Evolutionary conservation across 1,284 basidiomycete species (phyloP), one percentile per base, ranked within the genome.

Genomic region (Cutaneotrichosporon sp.): DNA sequence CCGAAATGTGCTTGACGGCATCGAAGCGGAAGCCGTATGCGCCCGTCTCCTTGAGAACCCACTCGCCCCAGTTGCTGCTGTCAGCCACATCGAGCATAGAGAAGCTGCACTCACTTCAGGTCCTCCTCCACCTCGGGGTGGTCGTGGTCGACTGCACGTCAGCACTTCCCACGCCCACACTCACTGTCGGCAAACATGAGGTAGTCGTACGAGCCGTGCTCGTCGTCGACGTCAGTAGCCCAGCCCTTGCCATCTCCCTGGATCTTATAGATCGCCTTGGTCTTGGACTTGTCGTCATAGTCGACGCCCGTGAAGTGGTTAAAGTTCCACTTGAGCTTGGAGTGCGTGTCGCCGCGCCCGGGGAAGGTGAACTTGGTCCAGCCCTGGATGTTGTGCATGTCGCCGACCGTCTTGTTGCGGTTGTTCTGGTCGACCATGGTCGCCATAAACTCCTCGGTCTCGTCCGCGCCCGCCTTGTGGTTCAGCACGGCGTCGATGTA

Each of bases 341-440:
- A 82, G 72, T 85, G 82, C 68, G 91, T 89, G 62, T 85, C 86
- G 14, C 82, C 84, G 76, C 95, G 83, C 34, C 88, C 89, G 8
- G 86, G 82, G 76, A 94, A 97, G 67, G 90, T 87, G 75, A 91
- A 97, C 75, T 80, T 80, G 24, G 91, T 94, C 92, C 92, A 95
- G 0, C 87, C 91, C 85, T 89, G 85, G 29, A 95, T 90, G 67
- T 90, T 83, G 77, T 84, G 82, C 60, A 81, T 79, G n/a, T 84
- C 85, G 0, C 86, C 87, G 49, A 87, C 79, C 24, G 83, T 82
- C 70, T 83, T 79, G 56, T 60, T 78, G 22, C 80, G 65, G 66
- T 81, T 67, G 29, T 86, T 72, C 6, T 86, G 79, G 67, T 90
- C 86, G 9, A 93, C 90, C 54, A 87, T 87, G 8, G 89, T 86